Evolutionary conservation across 1,284 basidiomycete species (phyloP).

Genomic region (Cutaneotrichosporon sp.): DNA sequence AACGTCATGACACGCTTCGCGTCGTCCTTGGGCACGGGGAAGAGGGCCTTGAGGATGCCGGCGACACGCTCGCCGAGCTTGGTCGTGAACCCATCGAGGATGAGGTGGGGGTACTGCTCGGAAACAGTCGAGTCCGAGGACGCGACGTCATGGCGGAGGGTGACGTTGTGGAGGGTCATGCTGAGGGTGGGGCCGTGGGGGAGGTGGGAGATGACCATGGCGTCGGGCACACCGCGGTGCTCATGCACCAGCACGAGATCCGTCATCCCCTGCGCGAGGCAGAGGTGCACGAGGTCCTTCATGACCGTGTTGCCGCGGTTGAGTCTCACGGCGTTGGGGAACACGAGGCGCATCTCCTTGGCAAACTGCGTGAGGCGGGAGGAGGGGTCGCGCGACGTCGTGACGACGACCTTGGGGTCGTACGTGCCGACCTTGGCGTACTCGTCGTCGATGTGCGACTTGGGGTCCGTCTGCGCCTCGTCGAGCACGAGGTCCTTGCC

Average conservation of each 20-base stretch:
- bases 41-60: slow-evolving; percentile 86
- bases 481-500: slow-evolving; percentile 80
- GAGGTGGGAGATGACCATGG: slow-evolving; percentile 96
- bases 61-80: slow-evolving; percentile 79
- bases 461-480: slow-evolving; percentile 84
- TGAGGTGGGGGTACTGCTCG: slow-evolving; percentile 97
- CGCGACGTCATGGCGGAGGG: slow-evolving; percentile 88
- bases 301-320: slow-evolving; percentile 98
- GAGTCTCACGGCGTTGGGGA: slow-evolving; percentile 93
- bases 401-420: slow-evolving; percentile 95
- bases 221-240: slow-evolving; percentile 95
- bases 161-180: slow-evolving; percentile 93
- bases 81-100: slow-evolving; percentile 92
- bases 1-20: slow-evolving; percentile 98
- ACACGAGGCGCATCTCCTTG: slow-evolving; percentile 95
- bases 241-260: slow-evolving; percentile 95
- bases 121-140: slow-evolving; percentile 90
- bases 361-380: slow-evolving; percentile 92
- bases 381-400: slow-evolving; percentile 96
- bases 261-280: slow-evolving; percentile 90
- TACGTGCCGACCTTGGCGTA: slow-evolving; percentile 93
- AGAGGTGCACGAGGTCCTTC: slow-evolving; percentile 90
- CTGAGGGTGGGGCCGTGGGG: slow-evolving; percentile 96
- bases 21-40: slow-evolving; percentile 97
- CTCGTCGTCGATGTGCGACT: slow-evolving; percentile 93